Base-by-base conservation (phyloP, 1,139 yeast species). In the Taphrina confusa region DNA sequence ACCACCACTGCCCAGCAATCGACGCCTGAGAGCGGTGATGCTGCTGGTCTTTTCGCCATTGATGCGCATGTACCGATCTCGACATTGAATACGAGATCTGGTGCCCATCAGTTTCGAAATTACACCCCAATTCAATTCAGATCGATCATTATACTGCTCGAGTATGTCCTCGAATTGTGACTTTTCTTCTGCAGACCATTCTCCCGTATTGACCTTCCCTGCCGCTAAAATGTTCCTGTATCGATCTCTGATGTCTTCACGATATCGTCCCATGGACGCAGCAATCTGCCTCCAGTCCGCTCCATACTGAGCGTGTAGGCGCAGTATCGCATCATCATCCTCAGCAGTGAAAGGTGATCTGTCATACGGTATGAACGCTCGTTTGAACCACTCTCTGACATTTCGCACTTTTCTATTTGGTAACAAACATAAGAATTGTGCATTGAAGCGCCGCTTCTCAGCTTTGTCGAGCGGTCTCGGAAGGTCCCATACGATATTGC, bases 261-360 rank as follows among this genome's bases (percentile, higher is more conserved):
- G 28, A 20, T n/a, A 31, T 23, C 58, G 49, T 9, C 44, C 42
- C 51, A 54, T 33, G 14, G 12, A 25, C 6, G 5, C 18, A 1
- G 44, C 39, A n/a, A 54, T 54, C 12, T n/a, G 42, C 36, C 25
- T 44, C 58, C 58, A 54, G 36, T 54, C 51, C n/a, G 40, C 30
- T 4, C 58, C 58, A 11, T 40, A 25, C 27, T 40, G 33, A 22
- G 28, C 28, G 6, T 34, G 33, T 27, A 54, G 25, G 6, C 25
- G 39, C 23, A 54, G 18, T 6, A 54, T 34, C 34, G 22, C 27
- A 4, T 22, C 36, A 33, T 54, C 58, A 4, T 54, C 51, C 12
- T 31, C 58, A 4, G 36, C 36, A 1, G 58, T 54, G 27, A 54
- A 54, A 4, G 50, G 31, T 3, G 27, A n/a, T 9, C 58, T 34